Percentiles rank a stretch among this genome's conserved stretches.
phyloP scores from a whole-genome alignment of 345 rosid genomes.

The Boechera divaricarpa region DNA sequence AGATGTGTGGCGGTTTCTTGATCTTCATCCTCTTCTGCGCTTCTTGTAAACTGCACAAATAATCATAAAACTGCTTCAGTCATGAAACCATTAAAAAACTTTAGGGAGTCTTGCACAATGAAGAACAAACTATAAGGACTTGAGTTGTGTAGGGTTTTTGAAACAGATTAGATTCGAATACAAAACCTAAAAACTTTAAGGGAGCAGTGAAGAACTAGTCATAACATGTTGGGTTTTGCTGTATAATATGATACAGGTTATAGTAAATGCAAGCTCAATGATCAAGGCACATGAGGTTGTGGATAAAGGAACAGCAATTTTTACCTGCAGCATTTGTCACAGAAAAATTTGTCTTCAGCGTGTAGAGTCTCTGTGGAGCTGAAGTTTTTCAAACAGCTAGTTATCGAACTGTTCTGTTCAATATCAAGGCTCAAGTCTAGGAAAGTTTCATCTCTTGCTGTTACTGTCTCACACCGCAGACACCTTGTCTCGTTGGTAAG shows the following conservation, averaged over 20 bases:
- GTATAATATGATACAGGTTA: too few species aligned
- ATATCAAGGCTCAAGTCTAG: constrained; percentile 95
- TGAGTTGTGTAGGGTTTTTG: neutral
- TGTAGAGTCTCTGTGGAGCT: constrained; percentile 95
- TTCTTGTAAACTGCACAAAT: constrained; percentile 84
- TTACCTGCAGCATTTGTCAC: constrained; percentile 99
- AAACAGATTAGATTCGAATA: too few species aligned
- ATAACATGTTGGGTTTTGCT: too few species aligned
- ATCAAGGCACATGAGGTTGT: neutral
- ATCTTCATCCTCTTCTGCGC: constrained; percentile 97
- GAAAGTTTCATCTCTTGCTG: constrained; percentile 93
- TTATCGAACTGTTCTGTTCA: constrained; percentile 95
- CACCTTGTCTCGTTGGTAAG: constrained; percentile 96
- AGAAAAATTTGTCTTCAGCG: constrained; percentile 94
- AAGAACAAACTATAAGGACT: neutral
- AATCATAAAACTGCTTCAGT: neutral
- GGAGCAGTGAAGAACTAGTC: too few species aligned
- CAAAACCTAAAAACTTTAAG: too few species aligned
- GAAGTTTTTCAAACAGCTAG: constrained; percentile 95
- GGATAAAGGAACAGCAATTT: neutral
- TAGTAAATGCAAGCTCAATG: too few species aligned
- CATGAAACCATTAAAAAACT: neutral
- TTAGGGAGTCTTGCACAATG: neutral
- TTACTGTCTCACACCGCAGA: constrained; percentile 90
- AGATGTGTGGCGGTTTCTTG: constrained; percentile 88